Conservation (phyloP, 805 yeast genomes). For the Nakazawaea populi region DNA sequence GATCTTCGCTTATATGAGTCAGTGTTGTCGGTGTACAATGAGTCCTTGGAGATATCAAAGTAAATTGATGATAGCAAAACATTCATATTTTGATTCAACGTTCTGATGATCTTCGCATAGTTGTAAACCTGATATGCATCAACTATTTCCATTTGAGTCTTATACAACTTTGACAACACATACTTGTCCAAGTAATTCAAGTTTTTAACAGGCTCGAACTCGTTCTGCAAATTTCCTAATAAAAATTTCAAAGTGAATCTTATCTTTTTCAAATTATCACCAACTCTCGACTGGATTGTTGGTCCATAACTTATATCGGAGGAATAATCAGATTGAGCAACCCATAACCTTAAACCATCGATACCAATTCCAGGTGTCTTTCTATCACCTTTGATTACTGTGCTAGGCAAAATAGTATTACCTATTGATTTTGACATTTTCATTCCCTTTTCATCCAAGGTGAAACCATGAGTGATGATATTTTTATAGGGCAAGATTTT, state of each 20-base stretch:
- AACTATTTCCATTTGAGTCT: slow-evolving; percentile 35
- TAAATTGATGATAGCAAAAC: slow-evolving; percentile 74
- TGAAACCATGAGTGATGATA: slow-evolving; percentile 90
- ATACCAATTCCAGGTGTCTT: slow-evolving; percentile 67
- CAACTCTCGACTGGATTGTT: slow-evolving; percentile 65
- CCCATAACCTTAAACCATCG: slow-evolving; percentile 89
- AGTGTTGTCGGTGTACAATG: slow-evolving; percentile 63
- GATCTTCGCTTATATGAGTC: slow-evolving; percentile 46
- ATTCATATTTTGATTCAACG: slow-evolving; percentile 66
- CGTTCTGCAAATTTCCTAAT: slow-evolving; percentile 64
- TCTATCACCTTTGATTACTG: slow-evolving; percentile 57
- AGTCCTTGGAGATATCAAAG: slow-evolving; percentile 82
- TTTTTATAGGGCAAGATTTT: slow-evolving; percentile 54
- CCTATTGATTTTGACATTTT: slow-evolving; percentile 96
- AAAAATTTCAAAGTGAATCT: slow-evolving; percentile 77
- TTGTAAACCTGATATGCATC: slow-evolving; percentile 50
- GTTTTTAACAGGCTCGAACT: slow-evolving; percentile 27
- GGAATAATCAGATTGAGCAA: slow-evolving; percentile 83
- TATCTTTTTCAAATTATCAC: slow-evolving; percentile 74
- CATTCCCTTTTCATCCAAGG: slow-evolving; percentile 74
- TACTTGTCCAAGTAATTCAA: slow-evolving; percentile 51
- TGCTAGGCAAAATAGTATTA: slow-evolving; percentile 66
- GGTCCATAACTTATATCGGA: slow-evolving; percentile 74
- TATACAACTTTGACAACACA: slow-evolving; percentile 48
- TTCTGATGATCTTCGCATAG: slow-evolving; percentile 66